Conservation (phyloP, 2,329 filamentous ascomycete species). For the Metarhizium anisopliae region DNA sequence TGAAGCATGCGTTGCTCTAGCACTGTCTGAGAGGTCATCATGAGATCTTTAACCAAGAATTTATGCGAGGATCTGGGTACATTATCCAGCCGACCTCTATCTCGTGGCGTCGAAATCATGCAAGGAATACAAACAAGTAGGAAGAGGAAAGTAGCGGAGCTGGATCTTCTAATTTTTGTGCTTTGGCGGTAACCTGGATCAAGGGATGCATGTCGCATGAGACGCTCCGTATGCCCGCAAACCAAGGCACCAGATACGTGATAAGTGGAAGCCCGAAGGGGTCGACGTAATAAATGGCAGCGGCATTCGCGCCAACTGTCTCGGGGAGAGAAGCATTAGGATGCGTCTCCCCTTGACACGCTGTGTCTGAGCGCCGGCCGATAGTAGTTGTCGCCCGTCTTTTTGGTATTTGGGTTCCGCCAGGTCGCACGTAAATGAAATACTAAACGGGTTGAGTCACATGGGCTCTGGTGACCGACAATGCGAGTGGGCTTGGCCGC, state of each 20-base stretch:
- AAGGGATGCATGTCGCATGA: background rate
- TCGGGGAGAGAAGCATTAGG: background rate
- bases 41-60: background rate
- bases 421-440: background rate
- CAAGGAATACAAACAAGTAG: background rate
- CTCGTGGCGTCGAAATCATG: background rate
- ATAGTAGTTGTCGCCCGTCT: too few relatives aligned
- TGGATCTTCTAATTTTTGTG: too few relatives aligned
- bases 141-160: too few relatives aligned
- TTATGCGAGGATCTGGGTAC: background rate
- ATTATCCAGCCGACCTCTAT: background rate
- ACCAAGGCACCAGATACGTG: background rate
- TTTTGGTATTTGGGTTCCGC: background rate
- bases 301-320: background rate
- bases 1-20: background rate
- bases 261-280: background rate
- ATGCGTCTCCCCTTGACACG: background rate
- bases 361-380: background rate
- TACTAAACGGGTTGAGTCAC: conserved; percentile 5
- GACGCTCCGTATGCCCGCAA: background rate
- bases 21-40: background rate
- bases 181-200: background rate
- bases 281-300: background rate
- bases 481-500: conserved; percentile 9
- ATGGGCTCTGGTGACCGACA: conserved; percentile 7